phyloP scores from a whole-genome alignment of 805 yeast genomes.

The Myxozyma kluyveri region DNA sequence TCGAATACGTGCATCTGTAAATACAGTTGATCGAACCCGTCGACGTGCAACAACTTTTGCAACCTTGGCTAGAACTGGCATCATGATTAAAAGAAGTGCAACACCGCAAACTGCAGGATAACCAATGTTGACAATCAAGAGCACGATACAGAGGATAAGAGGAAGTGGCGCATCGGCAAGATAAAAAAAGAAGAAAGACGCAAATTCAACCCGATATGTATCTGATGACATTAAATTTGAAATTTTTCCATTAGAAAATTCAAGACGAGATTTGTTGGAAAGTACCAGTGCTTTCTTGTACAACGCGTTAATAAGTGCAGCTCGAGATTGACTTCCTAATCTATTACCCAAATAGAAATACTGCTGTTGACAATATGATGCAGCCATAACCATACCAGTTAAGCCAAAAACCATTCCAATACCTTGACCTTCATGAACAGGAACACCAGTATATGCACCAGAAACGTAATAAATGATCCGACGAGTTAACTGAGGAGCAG shows the following conservation, averaged over 20 bases:
- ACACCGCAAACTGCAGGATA: constrained; percentile 70
- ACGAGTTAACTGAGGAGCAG: constrained; percentile 66
- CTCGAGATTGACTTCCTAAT: constrained; percentile 69
- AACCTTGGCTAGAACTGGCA: constrained; percentile 44
- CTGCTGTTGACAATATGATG: constrained; percentile 56
- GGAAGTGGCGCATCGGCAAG: constrained; percentile 63
- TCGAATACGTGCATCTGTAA: constrained; percentile 74
- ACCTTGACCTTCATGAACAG: constrained; percentile 51
- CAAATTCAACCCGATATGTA: constrained; percentile 73
- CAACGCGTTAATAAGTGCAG: constrained; percentile 67
- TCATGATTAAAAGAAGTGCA: constrained; percentile 45
- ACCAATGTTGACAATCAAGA: constrained; percentile 68
- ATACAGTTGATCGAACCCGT: constrained; percentile 57
- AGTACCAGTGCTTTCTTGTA: constrained; percentile 65
- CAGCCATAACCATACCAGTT: constrained; percentile 50
- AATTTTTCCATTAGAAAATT: constrained; percentile 65
- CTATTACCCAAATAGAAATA: constrained; percentile 59
- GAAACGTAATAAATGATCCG: constrained; percentile 65
- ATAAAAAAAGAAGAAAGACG: constrained; percentile 66
- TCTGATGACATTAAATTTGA: constrained; percentile 82
- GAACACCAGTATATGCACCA: constrained; percentile 39
- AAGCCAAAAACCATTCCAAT: constrained; percentile 76
- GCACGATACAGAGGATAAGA: constrained; percentile 58
- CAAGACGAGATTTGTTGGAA: constrained; percentile 54
- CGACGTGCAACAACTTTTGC: constrained; percentile 54